Evolutionary conservation across 2,329 filamentous ascomycete genomes (phyloP).

Genomic region (Zymoseptoria pseudotritici): DNA sequence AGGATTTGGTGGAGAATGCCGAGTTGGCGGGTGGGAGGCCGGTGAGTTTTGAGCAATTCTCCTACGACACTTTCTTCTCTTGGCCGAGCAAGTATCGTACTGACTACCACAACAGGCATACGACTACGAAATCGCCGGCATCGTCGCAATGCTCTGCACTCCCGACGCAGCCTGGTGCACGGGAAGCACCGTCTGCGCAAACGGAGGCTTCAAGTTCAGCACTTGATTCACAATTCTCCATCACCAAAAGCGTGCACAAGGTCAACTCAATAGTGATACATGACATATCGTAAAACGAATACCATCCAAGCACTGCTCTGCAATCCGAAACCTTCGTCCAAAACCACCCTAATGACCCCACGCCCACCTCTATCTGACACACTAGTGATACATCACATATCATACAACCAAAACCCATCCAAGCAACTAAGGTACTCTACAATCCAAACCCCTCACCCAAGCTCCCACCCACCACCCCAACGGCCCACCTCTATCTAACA

Average conservation of each 20-base stretch:
- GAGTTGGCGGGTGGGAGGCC: conserved; percentile 47
- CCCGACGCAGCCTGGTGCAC: conserved; percentile 68
- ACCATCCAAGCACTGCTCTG: too few species aligned
- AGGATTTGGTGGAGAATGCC: conserved; percentile 44
- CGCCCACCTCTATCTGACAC: too few species aligned
- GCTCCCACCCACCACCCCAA: too few species aligned
- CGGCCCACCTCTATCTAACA: too few species aligned
- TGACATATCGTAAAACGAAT: background rate
- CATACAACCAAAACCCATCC: too few species aligned
- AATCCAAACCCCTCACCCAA: too few species aligned
- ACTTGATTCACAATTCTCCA: background rate
- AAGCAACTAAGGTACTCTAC: too few species aligned
- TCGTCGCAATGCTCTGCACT: conserved; percentile 68
- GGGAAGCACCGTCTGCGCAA: conserved; percentile 71
- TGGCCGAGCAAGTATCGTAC: conserved; percentile 18
- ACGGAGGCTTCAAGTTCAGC: conserved; percentile 64
- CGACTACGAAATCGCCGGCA: conserved; percentile 63
- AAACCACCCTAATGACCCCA: too few species aligned
- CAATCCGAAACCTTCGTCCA: too few species aligned
- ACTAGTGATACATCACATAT: too few species aligned
- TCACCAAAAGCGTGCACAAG: background rate
- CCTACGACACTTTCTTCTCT: background rate
- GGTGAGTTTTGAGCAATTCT: conserved; percentile 39
- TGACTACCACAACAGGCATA: conserved; percentile 42
- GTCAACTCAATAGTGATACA: background rate